Percentiles rank a stretch among this genome's conserved stretches.
phyloP scores from a whole-genome alignment of 1,284 basidiomycete genomes.

The Lignosus rhinocerotis region DNA sequence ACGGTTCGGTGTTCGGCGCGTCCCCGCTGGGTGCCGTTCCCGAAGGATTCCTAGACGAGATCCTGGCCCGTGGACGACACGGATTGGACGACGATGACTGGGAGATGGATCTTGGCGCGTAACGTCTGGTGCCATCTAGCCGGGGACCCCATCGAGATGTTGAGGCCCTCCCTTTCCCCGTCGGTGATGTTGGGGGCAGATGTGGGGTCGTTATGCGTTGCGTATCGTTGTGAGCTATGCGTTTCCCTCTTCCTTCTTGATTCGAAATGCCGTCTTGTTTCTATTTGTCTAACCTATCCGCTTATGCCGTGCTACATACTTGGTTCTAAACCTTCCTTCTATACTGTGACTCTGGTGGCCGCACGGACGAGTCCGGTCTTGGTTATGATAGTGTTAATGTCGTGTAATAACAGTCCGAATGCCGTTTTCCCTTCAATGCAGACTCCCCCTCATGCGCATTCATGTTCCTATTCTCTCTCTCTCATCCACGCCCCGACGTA shows the following conservation, averaged over 20 bases:
- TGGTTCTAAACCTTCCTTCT: neutral
- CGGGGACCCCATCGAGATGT: neutral
- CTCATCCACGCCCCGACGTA: neutral
- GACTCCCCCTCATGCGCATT: neutral
- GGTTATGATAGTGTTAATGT: conserved; percentile 21
- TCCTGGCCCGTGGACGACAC: conserved; percentile 39
- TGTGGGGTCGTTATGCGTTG: neutral
- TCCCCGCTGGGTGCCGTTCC: conserved; percentile 66
- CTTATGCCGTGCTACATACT: conserved; percentile 14
- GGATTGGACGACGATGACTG: conserved; percentile 12
- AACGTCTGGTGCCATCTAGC: conserved; percentile 5
- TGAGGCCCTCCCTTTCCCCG: no score
- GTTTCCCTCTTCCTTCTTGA: conserved; percentile 7
- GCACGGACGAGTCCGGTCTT: conserved; percentile 11
- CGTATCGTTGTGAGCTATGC: conserved; percentile 14
- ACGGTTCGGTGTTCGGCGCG: conserved; percentile 54
- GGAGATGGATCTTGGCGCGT: conserved; percentile 39
- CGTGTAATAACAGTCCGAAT: conserved; percentile 20
- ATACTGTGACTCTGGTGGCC: conserved; percentile 9
- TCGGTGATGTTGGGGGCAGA: neutral
- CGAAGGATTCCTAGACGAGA: conserved; percentile 60
- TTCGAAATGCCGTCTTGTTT: conserved; percentile 12
- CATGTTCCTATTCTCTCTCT: neutral
- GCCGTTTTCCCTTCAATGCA: conserved; percentile 7
- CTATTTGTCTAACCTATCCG: conserved; percentile 15